Conservation (phyloP, 495 filamentous ascomycete genomes). For the Talaromyces ruber region DNA sequence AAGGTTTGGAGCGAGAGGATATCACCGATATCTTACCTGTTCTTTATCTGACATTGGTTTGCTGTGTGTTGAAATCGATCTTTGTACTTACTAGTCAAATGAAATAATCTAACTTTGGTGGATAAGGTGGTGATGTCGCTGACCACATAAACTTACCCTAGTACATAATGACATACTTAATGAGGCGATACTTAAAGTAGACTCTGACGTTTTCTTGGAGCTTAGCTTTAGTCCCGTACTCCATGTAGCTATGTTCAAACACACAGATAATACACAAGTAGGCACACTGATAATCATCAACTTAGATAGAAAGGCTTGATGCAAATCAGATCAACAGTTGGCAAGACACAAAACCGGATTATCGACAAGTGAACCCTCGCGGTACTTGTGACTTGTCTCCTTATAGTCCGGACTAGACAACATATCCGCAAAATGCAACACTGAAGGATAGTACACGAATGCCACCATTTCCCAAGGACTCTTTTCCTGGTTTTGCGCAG, state of each 20-base stretch:
- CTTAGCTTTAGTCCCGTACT: too few relatives aligned
- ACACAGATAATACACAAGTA: neutral
- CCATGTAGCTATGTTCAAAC: too few relatives aligned
- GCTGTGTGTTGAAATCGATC: neutral
- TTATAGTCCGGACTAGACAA: neutral
- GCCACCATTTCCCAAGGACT: neutral
- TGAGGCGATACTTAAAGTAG: too few relatives aligned
- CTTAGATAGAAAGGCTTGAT: neutral
- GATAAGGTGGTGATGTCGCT: neutral
- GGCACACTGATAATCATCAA: neutral
- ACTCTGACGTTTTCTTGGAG: too few relatives aligned
- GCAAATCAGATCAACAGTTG: neutral
- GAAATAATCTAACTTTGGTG: neutral
- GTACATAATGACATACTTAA: too few relatives aligned
- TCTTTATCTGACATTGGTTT: neutral
- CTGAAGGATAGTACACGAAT: constrained; percentile 5
- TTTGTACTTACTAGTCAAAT: neutral
- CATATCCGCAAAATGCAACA: constrained; percentile 7
- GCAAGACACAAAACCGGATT: constrained; percentile 3
- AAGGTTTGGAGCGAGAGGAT: too few relatives aligned
- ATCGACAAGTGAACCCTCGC: constrained; percentile 2
- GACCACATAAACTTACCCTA: neutral
- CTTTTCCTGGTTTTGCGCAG: neutral
- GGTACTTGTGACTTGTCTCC: constrained; percentile 5
- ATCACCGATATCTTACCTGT: too few relatives aligned